Conservation (phyloP, 768 basidiomycete species). For the Galerina marginata region DNA sequence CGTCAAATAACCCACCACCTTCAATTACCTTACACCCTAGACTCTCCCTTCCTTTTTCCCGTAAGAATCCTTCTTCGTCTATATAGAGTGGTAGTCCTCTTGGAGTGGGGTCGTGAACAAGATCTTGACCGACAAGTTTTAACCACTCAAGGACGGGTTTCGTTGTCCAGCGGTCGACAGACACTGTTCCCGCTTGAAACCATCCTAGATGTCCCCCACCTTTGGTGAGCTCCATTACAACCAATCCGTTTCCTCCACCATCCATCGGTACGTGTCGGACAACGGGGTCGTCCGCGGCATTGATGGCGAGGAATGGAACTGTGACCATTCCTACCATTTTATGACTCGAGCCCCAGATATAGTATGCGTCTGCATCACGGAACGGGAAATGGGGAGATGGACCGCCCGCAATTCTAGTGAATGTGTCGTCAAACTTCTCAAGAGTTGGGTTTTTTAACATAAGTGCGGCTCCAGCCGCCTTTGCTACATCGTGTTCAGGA, state of each 20-base stretch:
- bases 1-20: constrained; percentile 57
- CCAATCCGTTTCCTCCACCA: constrained; percentile 54
- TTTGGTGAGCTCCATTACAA: constrained; percentile 64
- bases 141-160: constrained; percentile 78
- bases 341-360: constrained; percentile 63
- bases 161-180: constrained; percentile 67
- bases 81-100: constrained; percentile 40
- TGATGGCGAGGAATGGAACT: constrained; percentile 79
- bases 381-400: constrained; percentile 60
- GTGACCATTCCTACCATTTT: constrained; percentile 59
- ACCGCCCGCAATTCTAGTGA: constrained; percentile 76
- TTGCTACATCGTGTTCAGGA: constrained; percentile 55
- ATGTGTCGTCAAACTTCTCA: constrained; percentile 61
- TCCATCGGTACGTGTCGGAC: constrained; percentile 67
- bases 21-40: constrained; percentile 65
- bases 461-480: constrained; percentile 50
- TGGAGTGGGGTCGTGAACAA: constrained; percentile 42
- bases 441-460: constrained; percentile 59
- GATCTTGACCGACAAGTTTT: constrained; percentile 56
- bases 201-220: constrained; percentile 84
- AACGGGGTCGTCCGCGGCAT: constrained; percentile 80
- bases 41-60: constrained; percentile 59
- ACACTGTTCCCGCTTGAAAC: constrained; percentile 61
- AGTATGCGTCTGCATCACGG: constrained; percentile 50
- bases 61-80: constrained; percentile 64